phyloP scores from a whole-genome alignment of 1,139 yeast genomes.

The Sugiyamaella neomexicana region DNA sequence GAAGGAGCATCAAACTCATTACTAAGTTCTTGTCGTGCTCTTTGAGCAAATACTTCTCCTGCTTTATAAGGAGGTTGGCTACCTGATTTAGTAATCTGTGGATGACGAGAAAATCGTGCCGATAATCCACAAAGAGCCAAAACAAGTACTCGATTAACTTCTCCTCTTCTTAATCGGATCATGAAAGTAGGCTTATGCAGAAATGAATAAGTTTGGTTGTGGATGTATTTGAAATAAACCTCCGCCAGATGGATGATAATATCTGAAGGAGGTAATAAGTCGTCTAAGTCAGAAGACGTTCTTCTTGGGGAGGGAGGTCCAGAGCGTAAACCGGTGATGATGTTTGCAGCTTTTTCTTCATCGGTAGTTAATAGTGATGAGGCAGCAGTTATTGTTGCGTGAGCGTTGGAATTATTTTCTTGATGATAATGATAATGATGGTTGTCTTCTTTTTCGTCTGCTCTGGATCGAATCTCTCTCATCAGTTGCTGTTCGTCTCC shows the following conservation, averaged over 20 bases:
- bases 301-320: constrained; percentile 9
- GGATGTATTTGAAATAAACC: constrained; percentile 39
- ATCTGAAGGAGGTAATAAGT: constrained; percentile 26
- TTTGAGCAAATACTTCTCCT: constrained; percentile 39
- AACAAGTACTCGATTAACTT: constrained; percentile 37
- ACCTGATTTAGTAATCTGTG: constrained; percentile 23
- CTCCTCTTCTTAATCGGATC: constrained; percentile 34
- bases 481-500: constrained; percentile 12
- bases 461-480: constrained; percentile 3
- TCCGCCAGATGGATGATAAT: constrained; percentile 34
- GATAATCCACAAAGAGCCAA: constrained; percentile 42
- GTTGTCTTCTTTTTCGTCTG: background rate
- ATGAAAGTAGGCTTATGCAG: constrained; percentile 41
- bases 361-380: background rate
- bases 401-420: background rate
- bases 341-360: constrained; percentile 9
- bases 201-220: constrained; percentile 42
- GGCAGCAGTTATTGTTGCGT: background rate
- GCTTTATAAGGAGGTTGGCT: constrained; percentile 33
- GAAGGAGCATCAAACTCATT: constrained; percentile 40
- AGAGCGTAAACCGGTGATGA: constrained; percentile 8
- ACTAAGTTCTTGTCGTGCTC: constrained; percentile 36
- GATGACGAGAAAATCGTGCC: constrained; percentile 42
- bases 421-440: background rate
- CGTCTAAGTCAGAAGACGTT: background rate